Conservation (phyloP, 2,329 filamentous ascomycete species). For the Periconia sp. region DNA sequence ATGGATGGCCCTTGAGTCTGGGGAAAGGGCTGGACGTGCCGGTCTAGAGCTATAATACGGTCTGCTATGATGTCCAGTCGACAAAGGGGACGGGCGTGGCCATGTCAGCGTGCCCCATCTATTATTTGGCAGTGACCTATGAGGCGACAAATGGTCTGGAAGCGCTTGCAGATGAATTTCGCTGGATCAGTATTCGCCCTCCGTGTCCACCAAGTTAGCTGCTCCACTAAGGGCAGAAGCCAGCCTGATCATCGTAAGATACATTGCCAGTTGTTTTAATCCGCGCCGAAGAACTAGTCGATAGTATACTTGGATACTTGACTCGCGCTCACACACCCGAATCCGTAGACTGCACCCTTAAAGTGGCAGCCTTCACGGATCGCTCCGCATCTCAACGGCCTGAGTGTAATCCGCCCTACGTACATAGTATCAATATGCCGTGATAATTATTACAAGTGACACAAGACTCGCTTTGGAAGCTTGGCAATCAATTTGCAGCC, state of each 20-base stretch:
- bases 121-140: conserved; percentile 15
- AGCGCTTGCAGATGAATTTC: conserved; percentile 24
- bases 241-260: conserved; percentile 6
- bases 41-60: conserved; percentile 28
- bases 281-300: not conserved
- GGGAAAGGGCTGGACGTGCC: conserved; percentile 15
- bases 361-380: conserved; percentile 17
- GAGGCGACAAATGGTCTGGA: conserved; percentile 21
- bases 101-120: conserved; percentile 22
- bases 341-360: no score
- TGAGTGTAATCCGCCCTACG: conserved; percentile 11
- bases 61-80: conserved; percentile 26
- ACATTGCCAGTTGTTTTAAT: not conserved
- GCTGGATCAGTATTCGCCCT: conserved; percentile 17
- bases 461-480: conserved; percentile 17
- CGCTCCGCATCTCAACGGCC: conserved; percentile 32
- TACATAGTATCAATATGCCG: conserved; percentile 15
- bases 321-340: not conserved
- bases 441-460: not conserved
- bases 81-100: conserved; percentile 17
- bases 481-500: conserved; percentile 16
- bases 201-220: conserved; percentile 9
- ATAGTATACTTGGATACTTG: not conserved
- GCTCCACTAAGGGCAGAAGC: conserved; percentile 24
- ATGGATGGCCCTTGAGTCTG: not conserved